Conservation (phyloP, 2,329 filamentous ascomycete genomes). For the Orbilia brochopaga region DNA sequence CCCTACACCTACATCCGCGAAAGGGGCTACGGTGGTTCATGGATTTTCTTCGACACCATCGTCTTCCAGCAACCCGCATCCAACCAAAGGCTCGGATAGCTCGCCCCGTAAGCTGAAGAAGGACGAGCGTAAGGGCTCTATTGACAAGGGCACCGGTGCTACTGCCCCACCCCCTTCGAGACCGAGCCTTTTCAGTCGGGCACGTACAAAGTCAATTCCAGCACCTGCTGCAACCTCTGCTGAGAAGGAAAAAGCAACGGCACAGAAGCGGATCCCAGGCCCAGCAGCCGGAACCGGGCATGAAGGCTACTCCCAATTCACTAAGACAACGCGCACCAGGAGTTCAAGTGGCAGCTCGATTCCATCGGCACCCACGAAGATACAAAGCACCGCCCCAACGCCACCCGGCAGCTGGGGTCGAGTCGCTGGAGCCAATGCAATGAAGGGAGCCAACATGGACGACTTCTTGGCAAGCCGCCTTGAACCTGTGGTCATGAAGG, state of each 20-base stretch:
- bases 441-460: constrained; percentile 60
- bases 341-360: constrained; percentile 44
- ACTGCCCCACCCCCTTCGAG: constrained; percentile 19
- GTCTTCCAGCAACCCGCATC: constrained; percentile 9
- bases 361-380: constrained; percentile 29
- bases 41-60: constrained; percentile 31
- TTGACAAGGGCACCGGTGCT: constrained; percentile 12
- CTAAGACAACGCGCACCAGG: constrained; percentile 26
- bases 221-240: constrained; percentile 12
- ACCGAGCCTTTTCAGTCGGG: constrained; percentile 36
- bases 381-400: constrained; percentile 18
- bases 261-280: constrained; percentile 60
- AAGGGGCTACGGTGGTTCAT: constrained; percentile 33
- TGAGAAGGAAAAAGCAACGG: constrained; percentile 32
- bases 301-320: constrained; percentile 69
- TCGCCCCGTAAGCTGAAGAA: constrained; percentile 44
- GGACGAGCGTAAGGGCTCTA: constrained; percentile 27
- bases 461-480: constrained; percentile 61
- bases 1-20: constrained; percentile 42
- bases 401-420: constrained; percentile 53
- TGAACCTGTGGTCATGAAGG: constrained; percentile 62
- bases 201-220: constrained; percentile 36
- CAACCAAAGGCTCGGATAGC: constrained; percentile 18
- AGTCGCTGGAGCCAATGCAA: constrained; percentile 59
- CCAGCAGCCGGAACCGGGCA: constrained; percentile 92